phyloP scores from a whole-genome alignment of 1,284 basidiomycete species.

The Cystobasidium pallidum region DNA sequence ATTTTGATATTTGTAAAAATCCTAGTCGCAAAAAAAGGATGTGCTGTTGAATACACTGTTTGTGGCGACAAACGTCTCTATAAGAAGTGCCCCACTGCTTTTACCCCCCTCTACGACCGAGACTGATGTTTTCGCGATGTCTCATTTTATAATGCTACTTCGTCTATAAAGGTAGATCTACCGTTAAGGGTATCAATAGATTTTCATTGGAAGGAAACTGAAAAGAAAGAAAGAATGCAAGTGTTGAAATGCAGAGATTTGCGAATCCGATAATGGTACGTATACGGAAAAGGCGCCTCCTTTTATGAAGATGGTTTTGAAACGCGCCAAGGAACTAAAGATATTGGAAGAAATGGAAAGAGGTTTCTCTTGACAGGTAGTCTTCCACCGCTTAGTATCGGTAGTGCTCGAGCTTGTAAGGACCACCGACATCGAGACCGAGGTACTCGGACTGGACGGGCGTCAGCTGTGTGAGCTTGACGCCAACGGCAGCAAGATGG shows the following conservation, averaged over 20 bases:
- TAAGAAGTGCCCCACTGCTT: not conserved
- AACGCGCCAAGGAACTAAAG: too few species aligned
- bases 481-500: constrained; percentile 66
- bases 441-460: constrained; percentile 80
- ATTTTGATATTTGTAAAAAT: constrained; percentile 3
- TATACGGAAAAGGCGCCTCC: too few species aligned
- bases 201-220: not conserved
- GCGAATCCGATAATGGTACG: not conserved
- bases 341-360: not conserved
- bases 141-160: constrained; percentile 1
- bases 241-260: constrained; percentile 44
- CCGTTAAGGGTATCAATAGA: constrained; percentile 41
- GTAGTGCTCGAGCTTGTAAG: constrained; percentile 67
- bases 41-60: constrained; percentile 32
- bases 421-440: constrained; percentile 83
- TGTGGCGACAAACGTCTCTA: not conserved
- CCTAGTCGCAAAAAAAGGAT: constrained; percentile 8
- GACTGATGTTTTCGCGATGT: not conserved
- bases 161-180: constrained; percentile 26
- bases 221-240: constrained; percentile 27
- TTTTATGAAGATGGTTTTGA: too few species aligned
- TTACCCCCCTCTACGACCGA: not conserved
- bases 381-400: constrained; percentile 37
- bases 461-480: constrained; percentile 44
- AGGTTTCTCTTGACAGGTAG: not conserved